Base-by-base conservation (phyloP, 2,329 filamentous ascomycete genomes). In the Colletotrichum incanum region DNA sequence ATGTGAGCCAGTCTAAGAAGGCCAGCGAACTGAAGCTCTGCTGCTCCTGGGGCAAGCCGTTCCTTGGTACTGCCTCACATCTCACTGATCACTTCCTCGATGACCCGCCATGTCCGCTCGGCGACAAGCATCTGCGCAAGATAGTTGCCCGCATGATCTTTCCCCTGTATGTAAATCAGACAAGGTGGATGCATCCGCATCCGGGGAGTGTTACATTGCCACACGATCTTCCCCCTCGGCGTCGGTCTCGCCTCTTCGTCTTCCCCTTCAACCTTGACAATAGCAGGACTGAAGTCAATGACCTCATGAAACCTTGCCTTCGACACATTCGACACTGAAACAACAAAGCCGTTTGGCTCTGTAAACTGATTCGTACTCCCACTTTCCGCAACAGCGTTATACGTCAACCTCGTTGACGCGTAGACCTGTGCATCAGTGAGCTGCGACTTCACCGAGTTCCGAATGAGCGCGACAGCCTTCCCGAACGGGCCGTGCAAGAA, bases 251-350 rank as follows among this genome's bases (percentile, higher is more conserved):
- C 65, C 34, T 28, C 58, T 6, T 18, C 34, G 3, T 59, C 45
- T 16, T 20, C 37, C 7, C 11, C 58, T 4, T 50, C 28, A 9
- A 11, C 14, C 28, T 37, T 41, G 5, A 56, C 50, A 12, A 67
- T 18, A 1, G 70, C 70, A 6, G 70, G 70, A n/a, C 70, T 50
- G 18, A 72, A 72, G 45, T 72, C 70, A 9, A 72, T 62, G 26
- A 71, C 47, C 55, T 72, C 66, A 3, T 70, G 67, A 54, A 72
- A 65, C n/a, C 67, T 65, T 47, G 70, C 70, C 54, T 65, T 71
- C 5, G 66, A 60, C 4, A 69, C 65, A 6, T 72, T 71, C 3
- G 60, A 70, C 5, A 72, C 67, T 1, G 56, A 65, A 5, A 72
- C 61, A 5, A 72, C 60, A n/a, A 69, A 70, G 11, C 70, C 67